Evolutionary conservation across 176 grass and related monocot species (phyloP).

Genomic region (Aegilops umbellulata): DNA sequence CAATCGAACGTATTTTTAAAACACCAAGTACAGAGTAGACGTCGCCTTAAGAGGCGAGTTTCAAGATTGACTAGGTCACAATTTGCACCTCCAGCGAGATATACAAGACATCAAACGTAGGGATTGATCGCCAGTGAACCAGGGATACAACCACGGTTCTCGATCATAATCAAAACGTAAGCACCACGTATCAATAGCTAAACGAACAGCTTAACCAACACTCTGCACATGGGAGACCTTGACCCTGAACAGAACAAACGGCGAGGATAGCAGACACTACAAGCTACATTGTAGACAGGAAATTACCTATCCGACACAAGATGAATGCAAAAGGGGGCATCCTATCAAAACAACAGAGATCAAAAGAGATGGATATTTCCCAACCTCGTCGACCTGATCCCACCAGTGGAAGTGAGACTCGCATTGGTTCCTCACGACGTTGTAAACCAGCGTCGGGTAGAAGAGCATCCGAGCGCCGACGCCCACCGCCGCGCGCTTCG

Average conservation of each 20-base stretch:
- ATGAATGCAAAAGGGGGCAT: neutral
- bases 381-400: slow-evolving; percentile 90
- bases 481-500: slow-evolving; percentile 81
- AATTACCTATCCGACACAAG: neutral
- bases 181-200: neutral
- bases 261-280: neutral
- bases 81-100: no score
- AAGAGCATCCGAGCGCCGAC: slow-evolving; percentile 83
- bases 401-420: slow-evolving; percentile 95
- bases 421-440: slow-evolving; percentile 75
- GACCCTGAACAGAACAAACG: neutral
- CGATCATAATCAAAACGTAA: neutral
- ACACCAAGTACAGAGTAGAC: neutral
- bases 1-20: neutral
- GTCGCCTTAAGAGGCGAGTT: neutral
- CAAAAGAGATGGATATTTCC: neutral
- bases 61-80: neutral
- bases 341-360: neutral
- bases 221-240: neutral
- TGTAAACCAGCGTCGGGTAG: slow-evolving; percentile 92
- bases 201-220: neutral
- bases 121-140: neutral
- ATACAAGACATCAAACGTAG: neutral
- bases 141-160: neutral
- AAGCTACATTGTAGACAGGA: slow-evolving; percentile 24